These are phyloP conservation scores for Mastigamoeba balamuthi DNA, from an alignment of 78 protist genomes.

Conservation along the genomic window DNA sequence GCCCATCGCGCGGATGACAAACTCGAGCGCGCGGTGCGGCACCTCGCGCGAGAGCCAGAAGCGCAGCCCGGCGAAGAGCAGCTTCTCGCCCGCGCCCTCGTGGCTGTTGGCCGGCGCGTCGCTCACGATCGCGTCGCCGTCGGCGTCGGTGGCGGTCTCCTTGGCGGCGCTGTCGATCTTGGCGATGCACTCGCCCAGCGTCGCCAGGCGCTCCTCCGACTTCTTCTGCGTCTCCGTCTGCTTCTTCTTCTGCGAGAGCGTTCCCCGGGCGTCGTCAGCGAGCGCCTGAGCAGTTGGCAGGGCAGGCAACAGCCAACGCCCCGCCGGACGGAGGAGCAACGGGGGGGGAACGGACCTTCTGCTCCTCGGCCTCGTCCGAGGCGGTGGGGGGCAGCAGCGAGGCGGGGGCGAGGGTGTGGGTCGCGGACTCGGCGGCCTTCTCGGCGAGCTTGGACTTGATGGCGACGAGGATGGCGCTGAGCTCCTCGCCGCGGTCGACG, in stretches of 20 bases:
- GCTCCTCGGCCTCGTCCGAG: not conserved
- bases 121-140: not conserved
- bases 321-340: not conserved
- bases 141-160: not conserved
- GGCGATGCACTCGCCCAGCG: constrained; percentile 18
- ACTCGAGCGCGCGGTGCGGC: constrained; percentile 43
- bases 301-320: no score
- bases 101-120: not conserved
- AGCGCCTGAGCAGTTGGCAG: no score
- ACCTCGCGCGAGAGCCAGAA: constrained; percentile 59
- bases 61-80: constrained; percentile 9
- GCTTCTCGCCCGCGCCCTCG: not conserved
- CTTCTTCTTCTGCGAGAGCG: not conserved
- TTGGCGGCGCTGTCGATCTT: not conserved
- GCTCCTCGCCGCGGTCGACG: not conserved
- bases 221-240: not conserved
- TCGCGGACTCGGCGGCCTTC: no score
- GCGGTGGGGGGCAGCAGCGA: not conserved
- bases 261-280: no score
- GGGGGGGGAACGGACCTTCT: not conserved
- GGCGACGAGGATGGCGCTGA: not conserved
- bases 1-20: constrained; percentile 59
- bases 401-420: not conserved
- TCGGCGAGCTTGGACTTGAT: not conserved
- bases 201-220: constrained; percentile 6